phyloP scores from a whole-genome alignment of 768 basidiomycete genomes.

The Multifurca ochricompacta region DNA sequence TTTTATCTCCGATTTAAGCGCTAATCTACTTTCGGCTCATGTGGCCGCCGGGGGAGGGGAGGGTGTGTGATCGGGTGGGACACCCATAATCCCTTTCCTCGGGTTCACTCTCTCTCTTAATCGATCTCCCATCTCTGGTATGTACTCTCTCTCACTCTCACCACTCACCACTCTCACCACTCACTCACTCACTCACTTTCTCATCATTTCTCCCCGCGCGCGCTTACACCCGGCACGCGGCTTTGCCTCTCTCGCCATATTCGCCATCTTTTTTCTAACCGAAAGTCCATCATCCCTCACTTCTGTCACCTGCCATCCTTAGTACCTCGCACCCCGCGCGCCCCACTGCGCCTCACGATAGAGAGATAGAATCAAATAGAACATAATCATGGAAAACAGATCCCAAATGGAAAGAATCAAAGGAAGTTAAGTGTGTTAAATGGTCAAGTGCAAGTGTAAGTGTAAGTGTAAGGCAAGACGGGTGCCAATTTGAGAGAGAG shows the following conservation, averaged over 20 bases:
- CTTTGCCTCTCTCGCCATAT: too few relatives aligned
- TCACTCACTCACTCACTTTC: too few relatives aligned
- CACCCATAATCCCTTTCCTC: not conserved
- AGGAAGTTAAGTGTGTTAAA: too few relatives aligned
- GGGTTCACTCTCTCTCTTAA: not conserved
- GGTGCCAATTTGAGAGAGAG: too few relatives aligned
- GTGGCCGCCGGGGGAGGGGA: too few relatives aligned
- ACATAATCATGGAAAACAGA: too few relatives aligned
- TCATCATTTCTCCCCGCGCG: too few relatives aligned
- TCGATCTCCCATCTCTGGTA: not conserved
- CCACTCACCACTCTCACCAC: not conserved
- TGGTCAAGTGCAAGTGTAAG: too few relatives aligned
- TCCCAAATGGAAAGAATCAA: too few relatives aligned
- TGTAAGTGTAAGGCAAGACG: too few relatives aligned
- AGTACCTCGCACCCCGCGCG: slow-evolving; percentile 6
- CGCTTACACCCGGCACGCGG: too few relatives aligned
- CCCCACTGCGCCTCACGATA: not conserved
- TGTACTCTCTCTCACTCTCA: not conserved
- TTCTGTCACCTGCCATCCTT: slow-evolving; percentile 14
- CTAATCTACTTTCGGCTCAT: slow-evolving; percentile 4
- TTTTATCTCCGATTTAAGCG: slow-evolving; percentile 10
- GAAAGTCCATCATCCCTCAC: not conserved
- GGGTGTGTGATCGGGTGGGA: too few relatives aligned
- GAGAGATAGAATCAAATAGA: not conserved
- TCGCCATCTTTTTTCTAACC: not conserved